Percentiles rank a stretch among this genome's conserved stretches.
Conservation (phyloP, 176 grass and related monocot genomes). For the Poa pratensis region DNA sequence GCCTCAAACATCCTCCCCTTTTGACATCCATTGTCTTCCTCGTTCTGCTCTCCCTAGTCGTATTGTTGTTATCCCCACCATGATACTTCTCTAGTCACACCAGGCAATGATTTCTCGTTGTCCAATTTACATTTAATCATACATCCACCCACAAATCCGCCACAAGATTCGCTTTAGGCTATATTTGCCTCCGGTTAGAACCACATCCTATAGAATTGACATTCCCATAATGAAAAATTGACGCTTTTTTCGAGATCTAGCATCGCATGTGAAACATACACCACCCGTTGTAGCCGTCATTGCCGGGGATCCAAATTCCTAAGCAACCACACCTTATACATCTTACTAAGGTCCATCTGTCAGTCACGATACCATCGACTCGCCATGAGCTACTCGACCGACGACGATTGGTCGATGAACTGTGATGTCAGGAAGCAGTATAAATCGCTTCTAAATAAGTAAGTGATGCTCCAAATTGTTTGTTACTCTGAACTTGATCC, state of each 20-base stretch:
- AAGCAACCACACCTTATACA: not conserved
- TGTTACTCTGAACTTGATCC: not conserved
- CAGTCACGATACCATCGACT: not conserved
- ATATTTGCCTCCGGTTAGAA: not conserved
- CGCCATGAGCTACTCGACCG: not conserved
- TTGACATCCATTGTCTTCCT: not conserved
- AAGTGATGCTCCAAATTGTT: not conserved
- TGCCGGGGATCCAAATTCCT: not conserved
- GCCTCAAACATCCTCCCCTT: not conserved
- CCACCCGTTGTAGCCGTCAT: not conserved
- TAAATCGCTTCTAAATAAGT: conserved; percentile 20
- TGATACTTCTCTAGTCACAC: not conserved
- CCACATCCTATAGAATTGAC: not conserved
- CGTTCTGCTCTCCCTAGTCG: not conserved
- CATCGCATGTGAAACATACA: not conserved
- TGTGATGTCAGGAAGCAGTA: not conserved
- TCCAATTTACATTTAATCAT: not conserved
- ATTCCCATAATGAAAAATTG: not conserved
- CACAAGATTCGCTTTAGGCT: not conserved
- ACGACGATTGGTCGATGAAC: not conserved
- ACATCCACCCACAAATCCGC: not conserved
- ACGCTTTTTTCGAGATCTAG: not conserved
- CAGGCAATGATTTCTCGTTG: too few relatives aligned
- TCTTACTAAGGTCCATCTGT: not conserved
- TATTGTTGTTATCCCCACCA: not conserved